Conservation (phyloP, 768 basidiomycete species). For the Psilocybe tampanensis region DNA sequence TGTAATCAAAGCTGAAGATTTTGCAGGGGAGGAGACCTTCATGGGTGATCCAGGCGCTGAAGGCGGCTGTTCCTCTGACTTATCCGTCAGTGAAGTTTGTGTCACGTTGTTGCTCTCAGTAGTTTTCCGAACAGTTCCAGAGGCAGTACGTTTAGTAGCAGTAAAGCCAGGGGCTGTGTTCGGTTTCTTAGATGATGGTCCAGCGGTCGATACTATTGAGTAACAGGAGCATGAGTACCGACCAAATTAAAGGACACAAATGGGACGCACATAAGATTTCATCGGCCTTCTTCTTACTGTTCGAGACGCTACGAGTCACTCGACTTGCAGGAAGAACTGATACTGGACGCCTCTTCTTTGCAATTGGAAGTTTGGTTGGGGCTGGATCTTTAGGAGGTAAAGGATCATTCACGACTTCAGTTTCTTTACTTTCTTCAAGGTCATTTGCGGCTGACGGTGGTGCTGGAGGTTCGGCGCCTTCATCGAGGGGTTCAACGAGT, state of each 20-base stretch:
- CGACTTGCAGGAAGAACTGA: constrained; percentile 25
- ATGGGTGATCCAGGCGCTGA: constrained; percentile 35
- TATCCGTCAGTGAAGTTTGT: constrained; percentile 1
- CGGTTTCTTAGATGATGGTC: neutral
- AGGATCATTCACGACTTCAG: neutral
- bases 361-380: constrained; percentile 16
- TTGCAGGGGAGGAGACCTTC: constrained; percentile 30
- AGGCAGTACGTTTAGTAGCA: constrained; percentile 18
- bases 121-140: constrained; percentile 13
- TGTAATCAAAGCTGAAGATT: constrained; percentile 1
- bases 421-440: neutral
- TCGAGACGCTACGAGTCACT: constrained; percentile 38
- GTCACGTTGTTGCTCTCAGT: neutral
- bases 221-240: neutral
- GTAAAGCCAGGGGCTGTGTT: constrained; percentile 7
- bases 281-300: constrained; percentile 24
- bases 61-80: neutral
- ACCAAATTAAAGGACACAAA: neutral
- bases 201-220: neutral
- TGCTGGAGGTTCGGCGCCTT: neutral
- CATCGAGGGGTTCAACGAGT: neutral
- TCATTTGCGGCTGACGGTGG: neutral
- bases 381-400: neutral
- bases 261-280: constrained; percentile 1
- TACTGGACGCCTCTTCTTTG: constrained; percentile 29